Conservation (phyloP, 768 basidiomycete genomes). For the Peribolospora kevripleyi region DNA sequence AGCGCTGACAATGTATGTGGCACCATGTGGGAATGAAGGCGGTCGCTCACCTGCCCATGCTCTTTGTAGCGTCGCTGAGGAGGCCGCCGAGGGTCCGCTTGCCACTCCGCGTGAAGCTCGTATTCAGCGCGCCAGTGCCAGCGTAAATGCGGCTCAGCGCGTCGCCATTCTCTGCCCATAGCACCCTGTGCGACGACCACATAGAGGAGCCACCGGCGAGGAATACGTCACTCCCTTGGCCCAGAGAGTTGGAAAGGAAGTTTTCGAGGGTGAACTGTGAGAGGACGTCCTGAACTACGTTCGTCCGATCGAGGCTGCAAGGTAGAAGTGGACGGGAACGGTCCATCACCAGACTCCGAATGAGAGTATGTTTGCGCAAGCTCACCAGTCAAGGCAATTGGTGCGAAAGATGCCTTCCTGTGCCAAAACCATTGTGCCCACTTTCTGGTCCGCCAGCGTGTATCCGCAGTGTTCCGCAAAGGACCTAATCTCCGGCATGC, state of each 20-base stretch:
- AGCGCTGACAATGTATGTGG: not conserved
- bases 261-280: constrained; percentile 58
- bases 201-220: constrained; percentile 19
- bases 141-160: constrained; percentile 83
- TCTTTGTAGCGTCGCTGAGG: constrained; percentile 87
- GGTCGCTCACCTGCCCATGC: constrained; percentile 23
- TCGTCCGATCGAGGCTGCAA: constrained; percentile 78
- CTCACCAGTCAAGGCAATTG: constrained; percentile 83
- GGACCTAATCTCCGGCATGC: constrained; percentile 12
- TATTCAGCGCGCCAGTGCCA: constrained; percentile 56
- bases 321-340: not conserved
- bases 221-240: constrained; percentile 17
- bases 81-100: constrained; percentile 78
- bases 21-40: no score
- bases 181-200: constrained; percentile 15
- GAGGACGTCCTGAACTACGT: constrained; percentile 87
- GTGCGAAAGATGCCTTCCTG: constrained; percentile 83
- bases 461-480: constrained; percentile 9
- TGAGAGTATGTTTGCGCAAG: constrained; percentile 1
- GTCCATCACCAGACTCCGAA: not conserved
- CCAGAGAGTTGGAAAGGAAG: constrained; percentile 59
- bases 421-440: constrained; percentile 36
- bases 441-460: constrained; percentile 12
- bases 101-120: constrained; percentile 80
- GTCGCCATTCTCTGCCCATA: constrained; percentile 82